Conservation (phyloP, 73 alveolate species). For the Stentor roeselii region DNA sequence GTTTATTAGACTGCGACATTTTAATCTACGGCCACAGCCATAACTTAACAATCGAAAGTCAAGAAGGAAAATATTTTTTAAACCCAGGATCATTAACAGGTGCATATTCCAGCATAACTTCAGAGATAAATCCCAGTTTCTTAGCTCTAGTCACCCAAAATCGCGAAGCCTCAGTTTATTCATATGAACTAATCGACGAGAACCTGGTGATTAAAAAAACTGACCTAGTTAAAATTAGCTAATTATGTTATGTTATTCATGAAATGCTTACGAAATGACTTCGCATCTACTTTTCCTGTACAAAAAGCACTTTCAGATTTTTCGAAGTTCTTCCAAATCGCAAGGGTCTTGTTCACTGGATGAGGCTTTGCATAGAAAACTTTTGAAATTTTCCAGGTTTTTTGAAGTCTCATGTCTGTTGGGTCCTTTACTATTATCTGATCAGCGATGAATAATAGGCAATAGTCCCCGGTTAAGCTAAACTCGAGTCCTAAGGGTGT, state of each 20-base stretch:
- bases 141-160: neutral
- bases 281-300: too few species aligned
- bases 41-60: neutral
- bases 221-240: neutral
- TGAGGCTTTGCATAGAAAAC: too few species aligned
- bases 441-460: neutral
- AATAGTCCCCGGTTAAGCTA: neutral
- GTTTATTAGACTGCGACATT: slow-evolving; percentile 85
- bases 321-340: too few species aligned
- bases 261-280: too few species aligned
- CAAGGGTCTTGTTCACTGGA: too few species aligned
- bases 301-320: too few species aligned
- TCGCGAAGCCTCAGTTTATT: neutral
- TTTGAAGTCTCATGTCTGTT: too few species aligned
- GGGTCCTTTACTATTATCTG: neutral
- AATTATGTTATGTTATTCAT: too few species aligned
- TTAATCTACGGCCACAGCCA: slow-evolving; percentile 19
- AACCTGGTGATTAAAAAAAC: too few species aligned
- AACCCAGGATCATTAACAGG: neutral
- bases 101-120: neutral
- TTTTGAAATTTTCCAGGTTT: too few species aligned
- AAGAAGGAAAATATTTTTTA: neutral
- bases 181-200: neutral
- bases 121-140: neutral
- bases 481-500: neutral